These are phyloP conservation scores for Russula sp. DNA, from an alignment of 768 basidiomycete genomes.

Conservation along the genomic window DNA sequence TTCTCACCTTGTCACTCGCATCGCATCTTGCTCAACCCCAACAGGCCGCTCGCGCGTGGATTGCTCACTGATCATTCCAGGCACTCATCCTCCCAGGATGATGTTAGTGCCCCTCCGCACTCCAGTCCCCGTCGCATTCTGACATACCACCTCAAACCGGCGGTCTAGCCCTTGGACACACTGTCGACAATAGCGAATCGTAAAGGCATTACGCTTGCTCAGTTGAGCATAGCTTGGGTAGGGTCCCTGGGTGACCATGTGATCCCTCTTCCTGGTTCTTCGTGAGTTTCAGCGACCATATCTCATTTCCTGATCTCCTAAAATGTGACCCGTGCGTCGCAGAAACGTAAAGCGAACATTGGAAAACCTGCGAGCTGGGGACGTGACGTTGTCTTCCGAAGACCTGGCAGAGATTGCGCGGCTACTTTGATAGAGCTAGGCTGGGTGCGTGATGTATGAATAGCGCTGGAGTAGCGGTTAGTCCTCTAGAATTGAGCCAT, in stretches of 20 bases:
- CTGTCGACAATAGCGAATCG: slow-evolving; percentile 42
- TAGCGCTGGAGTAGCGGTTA: no score
- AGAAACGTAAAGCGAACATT: slow-evolving; percentile 43
- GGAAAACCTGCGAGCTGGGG: slow-evolving; percentile 44
- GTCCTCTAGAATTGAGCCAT: no score
- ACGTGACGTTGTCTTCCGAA: slow-evolving; percentile 36
- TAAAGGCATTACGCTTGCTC: slow-evolving; percentile 44
- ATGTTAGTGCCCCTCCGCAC: slow-evolving; percentile 29
- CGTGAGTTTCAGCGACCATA: slow-evolving; percentile 33
- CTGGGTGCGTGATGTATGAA: no score
- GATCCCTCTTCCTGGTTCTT: slow-evolving; percentile 50
- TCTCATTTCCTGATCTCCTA: background rate
- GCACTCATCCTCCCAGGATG: slow-evolving; percentile 38
- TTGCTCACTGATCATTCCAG: slow-evolving; percentile 48
- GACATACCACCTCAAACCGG: slow-evolving; percentile 35
- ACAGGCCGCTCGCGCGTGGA: slow-evolving; percentile 54
- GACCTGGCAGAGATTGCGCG: slow-evolving; percentile 43
- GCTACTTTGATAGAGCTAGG: slow-evolving; percentile 18
- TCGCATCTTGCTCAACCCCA: background rate
- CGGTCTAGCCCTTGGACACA: slow-evolving; percentile 42
- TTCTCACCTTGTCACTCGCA: slow-evolving; percentile 6
- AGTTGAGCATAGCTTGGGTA: slow-evolving; percentile 44
- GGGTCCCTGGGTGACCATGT: slow-evolving; percentile 39
- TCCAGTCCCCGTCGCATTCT: slow-evolving; percentile 10
- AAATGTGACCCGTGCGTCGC: background rate